phyloP scores from a whole-genome alignment of 805 yeast genomes.

The Priceomyces medius region DNA sequence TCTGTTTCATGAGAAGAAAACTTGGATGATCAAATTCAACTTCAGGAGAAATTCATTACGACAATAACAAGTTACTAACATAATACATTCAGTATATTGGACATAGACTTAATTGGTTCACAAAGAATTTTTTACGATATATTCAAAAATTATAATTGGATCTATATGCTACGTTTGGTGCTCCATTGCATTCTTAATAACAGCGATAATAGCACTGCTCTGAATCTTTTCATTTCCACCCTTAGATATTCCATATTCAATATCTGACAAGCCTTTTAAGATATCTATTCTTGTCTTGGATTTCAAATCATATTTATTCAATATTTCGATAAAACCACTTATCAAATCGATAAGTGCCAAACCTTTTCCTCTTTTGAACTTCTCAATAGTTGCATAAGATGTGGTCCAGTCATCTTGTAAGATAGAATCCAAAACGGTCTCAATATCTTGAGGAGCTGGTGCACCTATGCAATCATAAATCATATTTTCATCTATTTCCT shows the following conservation, averaged over 20 bases:
- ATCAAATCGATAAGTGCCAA: slow-evolving; percentile 86
- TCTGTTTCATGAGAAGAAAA: slow-evolving; percentile 24
- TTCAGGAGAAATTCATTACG: not conserved
- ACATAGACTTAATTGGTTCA: too few species aligned
- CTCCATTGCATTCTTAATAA: slow-evolving; percentile 68
- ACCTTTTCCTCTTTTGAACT: slow-evolving; percentile 70
- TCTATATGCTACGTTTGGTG: slow-evolving; percentile 9
- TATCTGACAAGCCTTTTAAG: slow-evolving; percentile 72
- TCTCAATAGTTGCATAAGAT: slow-evolving; percentile 63
- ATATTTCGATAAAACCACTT: slow-evolving; percentile 68
- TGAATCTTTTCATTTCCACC: slow-evolving; percentile 94
- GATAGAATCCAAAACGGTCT: slow-evolving; percentile 70
- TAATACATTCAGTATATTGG: too few species aligned
- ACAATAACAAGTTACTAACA: slow-evolving; percentile 1
- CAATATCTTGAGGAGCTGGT: slow-evolving; percentile 85
- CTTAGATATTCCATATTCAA: slow-evolving; percentile 85
- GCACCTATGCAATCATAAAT: slow-evolving; percentile 95
- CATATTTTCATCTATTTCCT: slow-evolving; percentile 63
- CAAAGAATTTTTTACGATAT: too few species aligned
- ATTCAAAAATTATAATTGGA: too few species aligned
- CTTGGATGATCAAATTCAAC: slow-evolving; percentile 17
- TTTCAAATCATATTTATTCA: slow-evolving; percentile 67
- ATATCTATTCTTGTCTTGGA: slow-evolving; percentile 61
- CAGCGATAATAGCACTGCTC: slow-evolving; percentile 86
- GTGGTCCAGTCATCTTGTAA: slow-evolving; percentile 88